A percentile compares a stretch with the other conserved stretches of the same genome.
These are phyloP conservation scores for Penicillium mononematosum DNA, from an alignment of 495 filamentous ascomycete genomes.

Conservation along the genomic window DNA sequence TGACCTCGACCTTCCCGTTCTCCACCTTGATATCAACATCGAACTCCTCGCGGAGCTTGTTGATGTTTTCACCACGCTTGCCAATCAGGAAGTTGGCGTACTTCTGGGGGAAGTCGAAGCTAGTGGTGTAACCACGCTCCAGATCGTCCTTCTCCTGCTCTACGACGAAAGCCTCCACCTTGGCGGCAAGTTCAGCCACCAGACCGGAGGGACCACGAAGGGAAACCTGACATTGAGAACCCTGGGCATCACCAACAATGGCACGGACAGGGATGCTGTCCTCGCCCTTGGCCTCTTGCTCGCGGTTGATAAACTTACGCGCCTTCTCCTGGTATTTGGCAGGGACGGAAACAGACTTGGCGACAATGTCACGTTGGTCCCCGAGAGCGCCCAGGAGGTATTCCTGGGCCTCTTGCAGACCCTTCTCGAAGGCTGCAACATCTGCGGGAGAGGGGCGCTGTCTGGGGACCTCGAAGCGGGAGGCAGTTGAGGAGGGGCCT, in stretches of 20 bases:
- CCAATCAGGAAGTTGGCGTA: constrained; percentile 92
- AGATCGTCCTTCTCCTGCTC: constrained; percentile 84
- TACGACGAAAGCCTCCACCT: constrained; percentile 72
- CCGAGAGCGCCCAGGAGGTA: constrained; percentile 68
- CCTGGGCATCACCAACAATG: constrained; percentile 45
- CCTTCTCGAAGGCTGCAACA: constrained; percentile 62
- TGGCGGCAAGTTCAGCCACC: constrained; percentile 67
- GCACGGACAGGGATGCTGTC: constrained; percentile 73
- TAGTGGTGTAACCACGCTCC: constrained; percentile 78
- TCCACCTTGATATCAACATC: constrained; percentile 94
- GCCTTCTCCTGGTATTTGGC: constrained; percentile 80
- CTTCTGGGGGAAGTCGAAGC: constrained; percentile 92
- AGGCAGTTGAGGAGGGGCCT: constrained; percentile 53
- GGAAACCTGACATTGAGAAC: constrained; percentile 54
- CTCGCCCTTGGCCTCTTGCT: constrained; percentile 64
- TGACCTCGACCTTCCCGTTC: constrained; percentile 67
- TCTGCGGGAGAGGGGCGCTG: constrained; percentile 60
- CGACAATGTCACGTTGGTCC: constrained; percentile 67
- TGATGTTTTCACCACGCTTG: constrained; percentile 87
- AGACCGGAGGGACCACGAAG: constrained; percentile 72
- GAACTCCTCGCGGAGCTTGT: constrained; percentile 91
- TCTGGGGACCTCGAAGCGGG: constrained; percentile 66
- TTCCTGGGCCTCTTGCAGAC: constrained; percentile 68
- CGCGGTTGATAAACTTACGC: constrained; percentile 69
- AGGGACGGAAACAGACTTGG: constrained; percentile 65